Percentiles rank a stretch among this genome's conserved stretches.
Evolutionary conservation across 495 filamentous ascomycete genomes (phyloP).

Genomic region (Rusavskia elegans): DNA sequence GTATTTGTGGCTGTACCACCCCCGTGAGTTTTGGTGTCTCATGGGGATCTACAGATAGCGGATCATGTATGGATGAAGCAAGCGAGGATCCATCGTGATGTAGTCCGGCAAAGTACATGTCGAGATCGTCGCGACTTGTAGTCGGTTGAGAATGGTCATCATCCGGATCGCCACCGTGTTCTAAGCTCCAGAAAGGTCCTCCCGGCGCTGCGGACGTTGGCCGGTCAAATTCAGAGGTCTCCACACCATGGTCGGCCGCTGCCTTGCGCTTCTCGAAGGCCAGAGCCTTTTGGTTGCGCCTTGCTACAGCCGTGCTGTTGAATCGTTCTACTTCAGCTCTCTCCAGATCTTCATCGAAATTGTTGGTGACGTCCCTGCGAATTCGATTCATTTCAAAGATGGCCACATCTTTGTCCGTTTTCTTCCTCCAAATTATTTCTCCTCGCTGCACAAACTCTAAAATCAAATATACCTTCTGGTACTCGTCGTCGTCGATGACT

Average conservation of each 20-base stretch:
- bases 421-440: slow-evolving; percentile 84
- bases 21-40: slow-evolving; percentile 8
- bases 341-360: slow-evolving; percentile 27
- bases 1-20: neutral
- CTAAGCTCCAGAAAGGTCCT: slow-evolving; percentile 52
- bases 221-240: neutral
- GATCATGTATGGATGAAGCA: neutral
- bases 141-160: slow-evolving; percentile 16
- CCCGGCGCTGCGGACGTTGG: neutral
- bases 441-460: slow-evolving; percentile 87
- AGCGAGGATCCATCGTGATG: neutral
- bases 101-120: neutral
- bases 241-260: neutral
- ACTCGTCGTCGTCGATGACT: slow-evolving; percentile 90
- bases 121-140: neutral
- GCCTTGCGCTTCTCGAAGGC: slow-evolving; percentile 11
- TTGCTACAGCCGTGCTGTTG: slow-evolving; percentile 6
- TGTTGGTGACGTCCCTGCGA: slow-evolving; percentile 51
- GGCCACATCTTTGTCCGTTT: slow-evolving; percentile 63
- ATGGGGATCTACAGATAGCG: slow-evolving; percentile 2
- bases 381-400: slow-evolving; percentile 65
- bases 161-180: slow-evolving; percentile 57
- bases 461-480: slow-evolving; percentile 96
- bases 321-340: slow-evolving; percentile 7
- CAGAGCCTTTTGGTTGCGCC: slow-evolving; percentile 7